Conservation (phyloP, 1,139 yeast species). For the Debaryomyces nepalensis region DNA sequence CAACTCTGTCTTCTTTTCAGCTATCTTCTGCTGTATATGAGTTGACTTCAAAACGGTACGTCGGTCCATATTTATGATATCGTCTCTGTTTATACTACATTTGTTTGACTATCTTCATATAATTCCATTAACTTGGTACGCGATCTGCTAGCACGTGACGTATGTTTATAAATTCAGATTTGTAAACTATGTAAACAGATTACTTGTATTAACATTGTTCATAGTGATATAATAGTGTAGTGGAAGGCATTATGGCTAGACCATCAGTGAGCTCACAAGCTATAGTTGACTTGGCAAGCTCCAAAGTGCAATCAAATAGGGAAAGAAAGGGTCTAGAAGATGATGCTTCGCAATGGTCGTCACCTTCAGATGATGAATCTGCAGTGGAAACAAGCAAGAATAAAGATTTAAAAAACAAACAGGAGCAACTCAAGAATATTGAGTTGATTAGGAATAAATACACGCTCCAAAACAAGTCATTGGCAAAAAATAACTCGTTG, state of each 20-base stretch:
- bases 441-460: constrained; percentile 25
- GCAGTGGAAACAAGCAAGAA: constrained; percentile 1
- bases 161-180: constrained; percentile 7
- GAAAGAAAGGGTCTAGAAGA: not conserved
- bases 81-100: not conserved
- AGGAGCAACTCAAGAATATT: constrained; percentile 8
- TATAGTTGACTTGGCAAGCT: constrained; percentile 13
- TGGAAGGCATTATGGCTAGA: constrained; percentile 20
- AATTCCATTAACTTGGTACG: constrained; percentile 4
- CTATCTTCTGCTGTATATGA: constrained; percentile 37
- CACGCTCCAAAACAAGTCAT: constrained; percentile 51
- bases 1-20: constrained; percentile 57
- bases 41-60: constrained; percentile 13
- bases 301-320: constrained; percentile 4
- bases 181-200: constrained; percentile 8
- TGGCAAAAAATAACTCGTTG: constrained; percentile 60
- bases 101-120: constrained; percentile 1
- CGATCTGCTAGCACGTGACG: constrained; percentile 7
- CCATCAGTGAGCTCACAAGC: constrained; percentile 23
- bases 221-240: not conserved
- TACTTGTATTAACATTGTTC: not conserved
- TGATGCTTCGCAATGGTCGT: not conserved
- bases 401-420: constrained; percentile 1
- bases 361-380: constrained; percentile 3
- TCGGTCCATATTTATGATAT: constrained; percentile 13